Evolutionary conservation across 2,329 filamentous ascomycete species (phyloP).

Genomic region (Penicillium sp.): DNA sequence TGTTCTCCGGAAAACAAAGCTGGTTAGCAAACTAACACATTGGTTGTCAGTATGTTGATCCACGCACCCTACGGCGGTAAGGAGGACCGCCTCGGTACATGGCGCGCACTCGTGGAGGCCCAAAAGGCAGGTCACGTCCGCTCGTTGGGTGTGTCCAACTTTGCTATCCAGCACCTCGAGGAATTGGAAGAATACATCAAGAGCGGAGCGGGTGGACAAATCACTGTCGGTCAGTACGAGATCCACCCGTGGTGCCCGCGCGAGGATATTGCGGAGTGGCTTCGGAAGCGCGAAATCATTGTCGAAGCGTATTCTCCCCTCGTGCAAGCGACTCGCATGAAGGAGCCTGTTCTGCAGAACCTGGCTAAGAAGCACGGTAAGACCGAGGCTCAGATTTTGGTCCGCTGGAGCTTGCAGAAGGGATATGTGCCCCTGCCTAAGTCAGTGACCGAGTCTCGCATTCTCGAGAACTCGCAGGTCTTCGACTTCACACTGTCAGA

Average conservation of each 20-base stretch:
- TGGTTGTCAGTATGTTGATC: slow-evolving; percentile 27
- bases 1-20: not conserved
- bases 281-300: slow-evolving; percentile 53
- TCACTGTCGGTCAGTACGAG: slow-evolving; percentile 81
- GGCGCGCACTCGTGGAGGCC: slow-evolving; percentile 36
- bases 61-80: slow-evolving; percentile 35
- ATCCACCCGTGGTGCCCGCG: slow-evolving; percentile 79
- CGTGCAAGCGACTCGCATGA: slow-evolving; percentile 39
- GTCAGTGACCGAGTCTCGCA: slow-evolving; percentile 51
- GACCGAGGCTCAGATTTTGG: slow-evolving; percentile 49
- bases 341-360: slow-evolving; percentile 46
- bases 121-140: slow-evolving; percentile 34
- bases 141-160: slow-evolving; percentile 38
- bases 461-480: slow-evolving; percentile 52
- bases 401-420: slow-evolving; percentile 56
- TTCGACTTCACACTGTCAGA: slow-evolving; percentile 53
- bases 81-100: slow-evolving; percentile 32
- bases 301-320: slow-evolving; percentile 50
- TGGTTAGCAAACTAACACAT: slow-evolving; percentile 1
- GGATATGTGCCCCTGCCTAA: slow-evolving; percentile 57
- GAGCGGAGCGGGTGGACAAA: slow-evolving; percentile 48
- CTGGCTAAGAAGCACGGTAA: slow-evolving; percentile 51
- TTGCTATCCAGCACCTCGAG: slow-evolving; percentile 33
- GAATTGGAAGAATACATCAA: slow-evolving; percentile 36
- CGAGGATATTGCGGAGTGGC: slow-evolving; percentile 73